Conservation (phyloP, 2,329 filamentous ascomycete species). For the Cercospora sojina region DNA sequence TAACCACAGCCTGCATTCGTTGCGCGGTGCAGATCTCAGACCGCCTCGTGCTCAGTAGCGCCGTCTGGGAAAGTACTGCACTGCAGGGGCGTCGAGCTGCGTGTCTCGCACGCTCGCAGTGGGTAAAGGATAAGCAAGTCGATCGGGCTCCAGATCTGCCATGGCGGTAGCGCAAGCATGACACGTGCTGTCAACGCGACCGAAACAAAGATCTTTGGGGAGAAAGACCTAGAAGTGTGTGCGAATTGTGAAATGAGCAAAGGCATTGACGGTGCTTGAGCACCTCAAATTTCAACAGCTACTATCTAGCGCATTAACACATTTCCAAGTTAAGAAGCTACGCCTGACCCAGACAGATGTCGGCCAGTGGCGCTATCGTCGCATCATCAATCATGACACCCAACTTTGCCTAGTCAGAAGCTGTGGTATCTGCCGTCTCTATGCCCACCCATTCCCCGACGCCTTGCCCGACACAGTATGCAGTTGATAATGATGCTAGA, state of each 20-base stretch:
- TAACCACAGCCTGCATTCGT: neutral
- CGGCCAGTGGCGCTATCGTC: constrained; percentile 11
- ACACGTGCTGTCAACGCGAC: neutral
- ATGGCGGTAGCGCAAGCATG: neutral
- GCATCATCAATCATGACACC: constrained; percentile 10
- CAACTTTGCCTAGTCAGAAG: neutral
- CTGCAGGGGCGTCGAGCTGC: neutral
- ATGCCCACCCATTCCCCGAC: neutral
- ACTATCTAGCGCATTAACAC: neutral
- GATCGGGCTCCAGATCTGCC: neutral
- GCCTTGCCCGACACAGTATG: neutral
- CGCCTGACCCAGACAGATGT: constrained; percentile 12
- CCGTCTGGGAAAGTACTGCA: neutral
- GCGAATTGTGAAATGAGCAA: no score
- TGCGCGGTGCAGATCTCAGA: neutral
- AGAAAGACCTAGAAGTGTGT: neutral
- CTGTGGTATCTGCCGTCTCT: neutral
- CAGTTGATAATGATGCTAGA: neutral
- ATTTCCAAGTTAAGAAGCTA: neutral
- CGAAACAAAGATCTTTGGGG: neutral
- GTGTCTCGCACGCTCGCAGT: neutral
- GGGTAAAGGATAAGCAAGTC: neutral
- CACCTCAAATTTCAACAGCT: neutral
- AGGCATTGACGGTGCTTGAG: no score
- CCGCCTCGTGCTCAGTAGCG: neutral